Conservation (phyloP, 2,329 filamentous ascomycete genomes). For the Podosphaera leucotricha region DNA sequence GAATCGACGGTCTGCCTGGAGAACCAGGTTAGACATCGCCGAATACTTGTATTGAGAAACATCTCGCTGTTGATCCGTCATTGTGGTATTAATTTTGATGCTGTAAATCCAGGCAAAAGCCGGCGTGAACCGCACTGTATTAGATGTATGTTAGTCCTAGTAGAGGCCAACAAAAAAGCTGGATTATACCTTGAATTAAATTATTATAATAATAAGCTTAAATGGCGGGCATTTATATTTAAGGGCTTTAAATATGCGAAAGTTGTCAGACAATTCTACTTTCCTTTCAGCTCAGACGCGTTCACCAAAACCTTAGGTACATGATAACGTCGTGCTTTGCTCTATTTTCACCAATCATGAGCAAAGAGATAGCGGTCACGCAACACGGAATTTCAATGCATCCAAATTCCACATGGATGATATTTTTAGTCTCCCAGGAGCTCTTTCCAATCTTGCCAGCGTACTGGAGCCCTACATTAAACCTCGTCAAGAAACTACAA, state of each 20-base stretch:
- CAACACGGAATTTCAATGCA: not conserved
- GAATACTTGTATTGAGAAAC: slow-evolving; percentile 97
- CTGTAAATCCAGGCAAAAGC: not conserved
- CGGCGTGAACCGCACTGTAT: not conserved
- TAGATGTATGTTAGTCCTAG: not conserved
- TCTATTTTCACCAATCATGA: not conserved
- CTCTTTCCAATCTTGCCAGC: slow-evolving; percentile 19
- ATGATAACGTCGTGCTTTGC: not conserved
- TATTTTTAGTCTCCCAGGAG: slow-evolving; percentile 14
- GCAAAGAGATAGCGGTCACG: not conserved
- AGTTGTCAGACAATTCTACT: too few relatives aligned
- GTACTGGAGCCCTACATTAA: slow-evolving; percentile 29
- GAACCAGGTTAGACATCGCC: slow-evolving; percentile 99
- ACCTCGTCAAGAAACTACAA: slow-evolving; percentile 30
- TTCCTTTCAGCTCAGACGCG: too few relatives aligned
- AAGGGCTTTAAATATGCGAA: too few relatives aligned
- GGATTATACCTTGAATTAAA: not conserved
- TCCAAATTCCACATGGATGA: not conserved
- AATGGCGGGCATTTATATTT: not conserved
- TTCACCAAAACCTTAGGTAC: not conserved
- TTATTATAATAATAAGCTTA: not conserved
- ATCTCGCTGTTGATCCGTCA: slow-evolving; percentile 58
- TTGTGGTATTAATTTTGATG: slow-evolving; percentile 16
- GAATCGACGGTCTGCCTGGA: slow-evolving; percentile 96
- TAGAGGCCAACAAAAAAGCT: not conserved